These are phyloP conservation scores for Linaria vulgaris DNA, from an alignment of 257 asterid genomes.

Conservation along the genomic window DNA sequence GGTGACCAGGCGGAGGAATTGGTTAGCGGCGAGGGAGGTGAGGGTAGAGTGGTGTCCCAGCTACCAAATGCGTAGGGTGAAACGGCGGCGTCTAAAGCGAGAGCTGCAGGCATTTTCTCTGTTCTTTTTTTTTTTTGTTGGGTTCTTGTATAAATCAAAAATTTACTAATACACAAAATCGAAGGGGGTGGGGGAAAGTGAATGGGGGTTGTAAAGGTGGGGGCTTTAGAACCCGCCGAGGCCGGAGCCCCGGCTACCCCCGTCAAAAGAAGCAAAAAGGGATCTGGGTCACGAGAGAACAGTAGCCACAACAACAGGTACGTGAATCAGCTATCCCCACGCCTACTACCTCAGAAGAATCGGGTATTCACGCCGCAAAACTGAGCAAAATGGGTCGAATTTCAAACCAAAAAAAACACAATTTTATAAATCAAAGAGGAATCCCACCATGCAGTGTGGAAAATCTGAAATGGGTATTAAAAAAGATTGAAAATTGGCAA, in stretches of 20 bases:
- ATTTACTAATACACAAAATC: too few relatives aligned
- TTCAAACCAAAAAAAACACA: not conserved
- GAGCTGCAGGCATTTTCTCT: conserved; percentile 75
- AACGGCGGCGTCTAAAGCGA: conserved; percentile 66
- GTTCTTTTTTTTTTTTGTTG: conserved; percentile 25
- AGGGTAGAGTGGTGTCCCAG: conserved; percentile 65
- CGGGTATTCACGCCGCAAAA: too few relatives aligned
- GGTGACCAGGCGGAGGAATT: conserved; percentile 49
- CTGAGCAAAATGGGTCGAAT: too few relatives aligned
- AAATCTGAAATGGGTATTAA: too few relatives aligned
- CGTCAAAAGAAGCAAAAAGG: conserved; percentile 90
- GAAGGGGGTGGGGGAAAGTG: too few relatives aligned
- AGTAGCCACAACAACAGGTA: conserved; percentile 43
- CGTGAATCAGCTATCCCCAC: conserved; percentile 76
- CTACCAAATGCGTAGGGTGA: conserved; percentile 44
- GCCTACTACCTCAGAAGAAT: conserved; percentile 89
- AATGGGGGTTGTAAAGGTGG: conserved; percentile 64
- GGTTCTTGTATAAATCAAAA: not conserved
- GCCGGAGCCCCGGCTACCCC: conserved; percentile 99
- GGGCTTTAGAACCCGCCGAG: conserved; percentile 99
- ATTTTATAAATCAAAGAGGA: conserved; percentile 25
- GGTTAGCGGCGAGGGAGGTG: conserved; percentile 18
- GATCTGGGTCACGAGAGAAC: conserved; percentile 68
- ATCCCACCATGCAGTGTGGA: conserved; percentile 42
- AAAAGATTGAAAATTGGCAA: too few relatives aligned